Evolutionary conservation across 73 alveolate species (phyloP).

Genomic region (Tetrahymena borealis): DNA sequence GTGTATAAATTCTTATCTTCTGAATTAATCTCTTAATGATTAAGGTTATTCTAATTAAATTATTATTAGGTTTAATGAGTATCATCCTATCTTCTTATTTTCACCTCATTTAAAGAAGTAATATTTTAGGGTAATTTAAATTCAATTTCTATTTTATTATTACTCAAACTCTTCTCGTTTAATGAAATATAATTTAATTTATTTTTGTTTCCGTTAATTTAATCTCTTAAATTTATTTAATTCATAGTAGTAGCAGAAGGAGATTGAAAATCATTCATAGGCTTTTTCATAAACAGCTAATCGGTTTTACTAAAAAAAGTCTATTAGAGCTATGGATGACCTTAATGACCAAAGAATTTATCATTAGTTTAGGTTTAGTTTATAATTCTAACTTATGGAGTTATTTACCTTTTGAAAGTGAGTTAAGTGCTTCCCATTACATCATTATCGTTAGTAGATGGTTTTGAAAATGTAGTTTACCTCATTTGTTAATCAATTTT

Average conservation of each 20-base stretch:
- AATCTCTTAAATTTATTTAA: too few species aligned
- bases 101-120: background rate
- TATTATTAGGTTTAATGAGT: too few species aligned
- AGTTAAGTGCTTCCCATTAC: background rate
- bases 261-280: background rate
- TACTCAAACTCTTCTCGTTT: background rate
- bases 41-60: too few species aligned
- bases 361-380: background rate
- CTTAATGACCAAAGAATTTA: background rate
- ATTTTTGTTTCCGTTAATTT: too few species aligned
- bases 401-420: background rate
- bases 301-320: background rate
- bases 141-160: background rate
- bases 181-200: too few species aligned
- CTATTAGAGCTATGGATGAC: background rate
- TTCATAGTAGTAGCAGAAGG: too few species aligned
- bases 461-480: background rate
- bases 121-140: background rate
- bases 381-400: background rate
- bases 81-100: background rate
- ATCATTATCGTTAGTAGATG: background rate
- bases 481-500: background rate
- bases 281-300: background rate
- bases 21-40: too few species aligned
- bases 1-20: too few species aligned